These are phyloP conservation scores for Dryas integrifolia DNA, from an alignment of 331 rosid species.

Conservation along the genomic window DNA sequence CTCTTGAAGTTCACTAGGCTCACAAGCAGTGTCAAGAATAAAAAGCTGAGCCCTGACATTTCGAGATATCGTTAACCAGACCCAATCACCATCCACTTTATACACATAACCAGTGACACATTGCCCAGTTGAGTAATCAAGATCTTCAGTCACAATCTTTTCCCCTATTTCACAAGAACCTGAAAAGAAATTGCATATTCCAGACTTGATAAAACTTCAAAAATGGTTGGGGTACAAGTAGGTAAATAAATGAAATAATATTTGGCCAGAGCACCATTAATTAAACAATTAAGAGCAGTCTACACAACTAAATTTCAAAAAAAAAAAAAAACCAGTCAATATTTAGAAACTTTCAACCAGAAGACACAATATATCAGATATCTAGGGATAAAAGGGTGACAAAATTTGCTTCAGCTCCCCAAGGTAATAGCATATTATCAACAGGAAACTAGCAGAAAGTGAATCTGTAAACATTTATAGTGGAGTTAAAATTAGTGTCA, in stretches of 20 bases:
- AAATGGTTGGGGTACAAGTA: neutral
- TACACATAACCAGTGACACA: constrained; percentile 62
- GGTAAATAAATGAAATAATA: neutral
- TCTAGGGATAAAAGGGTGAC: too few relatives aligned
- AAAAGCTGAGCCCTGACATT: constrained; percentile 63
- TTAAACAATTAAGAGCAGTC: constrained; percentile 2
- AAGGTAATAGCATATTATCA: too few relatives aligned
- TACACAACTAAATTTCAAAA: neutral
- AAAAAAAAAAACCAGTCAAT: neutral
- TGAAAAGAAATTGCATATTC: constrained; percentile 35
- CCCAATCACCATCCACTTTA: constrained; percentile 82
- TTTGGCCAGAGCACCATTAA: neutral
- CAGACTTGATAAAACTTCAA: constrained; percentile 8
- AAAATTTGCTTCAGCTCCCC: neutral
- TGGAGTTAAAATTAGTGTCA: too few relatives aligned
- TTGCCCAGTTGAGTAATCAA: constrained; percentile 60
- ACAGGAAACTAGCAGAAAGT: neutral
- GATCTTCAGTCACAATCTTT: constrained; percentile 23
- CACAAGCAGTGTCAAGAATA: constrained; percentile 73
- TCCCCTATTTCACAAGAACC: constrained; percentile 50
- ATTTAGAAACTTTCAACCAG: neutral
- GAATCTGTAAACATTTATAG: neutral
- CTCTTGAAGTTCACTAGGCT: constrained; percentile 66
- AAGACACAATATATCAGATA: neutral
- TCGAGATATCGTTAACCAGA: constrained; percentile 69